Evolutionary conservation across 441 rosid species (phyloP).

Genomic region (Arabidopsis lyrata): DNA sequence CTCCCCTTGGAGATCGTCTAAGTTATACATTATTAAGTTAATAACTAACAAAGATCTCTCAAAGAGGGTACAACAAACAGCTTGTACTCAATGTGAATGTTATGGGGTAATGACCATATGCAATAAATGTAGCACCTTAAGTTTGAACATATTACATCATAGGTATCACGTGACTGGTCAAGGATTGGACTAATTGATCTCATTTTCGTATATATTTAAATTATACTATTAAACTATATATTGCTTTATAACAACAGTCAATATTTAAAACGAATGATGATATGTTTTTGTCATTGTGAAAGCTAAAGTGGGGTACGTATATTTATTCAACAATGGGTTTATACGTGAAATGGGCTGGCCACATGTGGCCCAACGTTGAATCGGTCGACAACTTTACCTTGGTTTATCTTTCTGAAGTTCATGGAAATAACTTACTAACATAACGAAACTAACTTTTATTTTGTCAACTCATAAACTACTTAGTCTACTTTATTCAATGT

Average conservation of each 20-base stretch:
- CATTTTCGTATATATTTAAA: neutral
- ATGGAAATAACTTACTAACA: neutral
- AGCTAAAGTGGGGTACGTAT: no score
- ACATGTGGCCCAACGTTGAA: constrained; percentile 4
- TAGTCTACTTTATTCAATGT: no score
- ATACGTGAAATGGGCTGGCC: neutral
- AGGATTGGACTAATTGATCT: neutral
- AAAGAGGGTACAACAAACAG: neutral
- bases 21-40: no score
- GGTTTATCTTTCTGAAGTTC: neutral
- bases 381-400: neutral
- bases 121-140: constrained; percentile 14
- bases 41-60: neutral
- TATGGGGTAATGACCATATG: neutral
- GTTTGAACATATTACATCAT: constrained; percentile 7
- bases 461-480: no score
- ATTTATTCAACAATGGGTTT: neutral
- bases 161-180: constrained; percentile 19
- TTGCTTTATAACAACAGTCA: no score
- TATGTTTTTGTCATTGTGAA: no score
- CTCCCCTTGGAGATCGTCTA: no score
- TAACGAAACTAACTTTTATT: no score
- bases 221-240: no score
- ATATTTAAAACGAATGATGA: no score
- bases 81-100: neutral